Base-by-base conservation (phyloP, 805 yeast genomes). In the Candida ulmi region DNA sequence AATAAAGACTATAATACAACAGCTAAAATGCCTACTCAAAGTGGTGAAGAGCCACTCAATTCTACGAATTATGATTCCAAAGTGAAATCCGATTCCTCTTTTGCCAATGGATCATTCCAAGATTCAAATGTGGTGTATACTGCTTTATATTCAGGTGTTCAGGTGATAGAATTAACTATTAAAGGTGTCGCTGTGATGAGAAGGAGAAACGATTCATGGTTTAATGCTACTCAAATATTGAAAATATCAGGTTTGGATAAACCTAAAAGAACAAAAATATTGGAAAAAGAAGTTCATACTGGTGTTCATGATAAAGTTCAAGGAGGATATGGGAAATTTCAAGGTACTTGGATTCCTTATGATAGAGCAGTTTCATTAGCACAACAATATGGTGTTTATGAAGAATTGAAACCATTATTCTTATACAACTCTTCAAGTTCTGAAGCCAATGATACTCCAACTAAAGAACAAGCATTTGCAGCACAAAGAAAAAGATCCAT, bases 331-430 rank as follows among this genome's bases (percentile, higher is more conserved):
- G 93, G 93, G 9, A 66, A 87, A 41, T 84, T 83, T 54, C 93
- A 85, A 62, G 95, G 95, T 8, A 83, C 95, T 3, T 85, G 93
- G 93, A 80, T 85, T 23, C 91, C 93, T 1, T 62, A 83, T 34
- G 74, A 71, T 12, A 76, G 78, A 48, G 93, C 91, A 3, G 71
- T 68, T 28, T 66, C 75, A 35, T 64, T 82, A 44, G 78, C 79
- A 3, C 65, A 69, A 32, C 69, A 68, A 35, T 72, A 74, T 46
- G 79, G 74, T 2, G 93, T 85, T 5, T 69, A 72, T 46, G 83
- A 76, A 2, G 71, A 73, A 9, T 66, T 91, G 40, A 66, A 68
- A 36, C 87, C 91, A 0, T 63, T 90, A 26, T 80, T 90, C 27
- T 40, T 65, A 31, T 71, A 63, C 54, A 74, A 72, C 45, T 55